Evolutionary conservation across 768 basidiomycete genomes (phyloP).

Genomic region (Mycena belliarum): DNA sequence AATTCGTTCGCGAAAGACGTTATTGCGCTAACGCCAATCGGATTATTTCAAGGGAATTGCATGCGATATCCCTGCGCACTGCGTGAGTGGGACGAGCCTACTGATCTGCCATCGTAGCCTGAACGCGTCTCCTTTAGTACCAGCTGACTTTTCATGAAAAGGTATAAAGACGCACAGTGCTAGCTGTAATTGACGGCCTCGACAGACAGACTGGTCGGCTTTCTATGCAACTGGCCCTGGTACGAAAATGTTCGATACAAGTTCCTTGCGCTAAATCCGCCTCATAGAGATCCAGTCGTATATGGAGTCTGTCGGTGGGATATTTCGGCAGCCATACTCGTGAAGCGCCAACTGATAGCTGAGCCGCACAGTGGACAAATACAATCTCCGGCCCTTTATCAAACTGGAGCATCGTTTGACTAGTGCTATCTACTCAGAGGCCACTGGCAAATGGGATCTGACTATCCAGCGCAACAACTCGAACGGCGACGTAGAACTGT

Average conservation of each 20-base stretch:
- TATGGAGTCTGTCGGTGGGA: conserved; percentile 41
- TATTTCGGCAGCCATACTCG: neutral
- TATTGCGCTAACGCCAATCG: too few species aligned
- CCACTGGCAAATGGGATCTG: conserved; percentile 57
- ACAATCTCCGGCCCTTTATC: conserved; percentile 53
- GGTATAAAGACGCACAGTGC: conserved; percentile 25
- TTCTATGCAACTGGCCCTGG: conserved; percentile 59
- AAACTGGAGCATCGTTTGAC: conserved; percentile 56
- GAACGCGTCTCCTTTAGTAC: conserved; percentile 39
- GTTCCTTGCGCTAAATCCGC: neutral
- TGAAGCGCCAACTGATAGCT: neutral
- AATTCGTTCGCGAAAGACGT: neutral
- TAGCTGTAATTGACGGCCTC: neutral
- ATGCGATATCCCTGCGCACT: conserved; percentile 64
- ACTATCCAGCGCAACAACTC: conserved; percentile 37
- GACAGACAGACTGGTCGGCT: conserved; percentile 57
- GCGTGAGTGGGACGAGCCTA: conserved; percentile 32
- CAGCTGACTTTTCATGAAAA: conserved; percentile 60
- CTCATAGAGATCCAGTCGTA: conserved; percentile 52
- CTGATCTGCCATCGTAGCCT: neutral
- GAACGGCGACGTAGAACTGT: conserved; percentile 37
- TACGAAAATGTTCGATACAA: neutral
- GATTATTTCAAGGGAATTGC: conserved; percentile 43
- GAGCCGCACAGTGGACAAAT: conserved; percentile 45
- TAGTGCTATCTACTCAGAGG: conserved; percentile 51